phyloP scores from a whole-genome alignment of 805 yeast genomes.

The Cyberlindnera euphorbiae region DNA sequence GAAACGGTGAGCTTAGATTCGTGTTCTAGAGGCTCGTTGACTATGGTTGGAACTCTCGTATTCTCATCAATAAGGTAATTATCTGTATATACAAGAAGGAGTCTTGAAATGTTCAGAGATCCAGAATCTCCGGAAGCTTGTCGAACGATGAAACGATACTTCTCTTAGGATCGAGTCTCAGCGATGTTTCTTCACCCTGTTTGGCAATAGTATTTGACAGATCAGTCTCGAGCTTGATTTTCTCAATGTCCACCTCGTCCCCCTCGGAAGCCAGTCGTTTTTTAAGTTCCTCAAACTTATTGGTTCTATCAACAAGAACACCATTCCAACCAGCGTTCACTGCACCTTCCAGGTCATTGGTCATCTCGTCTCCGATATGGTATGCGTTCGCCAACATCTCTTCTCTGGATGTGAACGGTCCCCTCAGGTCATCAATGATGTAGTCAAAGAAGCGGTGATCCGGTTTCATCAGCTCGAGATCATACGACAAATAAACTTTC shows the following conservation, averaged over 20 bases:
- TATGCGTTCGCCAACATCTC: constrained; percentile 33
- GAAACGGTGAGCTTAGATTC: too few relatives aligned
- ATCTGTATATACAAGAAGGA: neutral
- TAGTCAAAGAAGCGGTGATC: constrained; percentile 40
- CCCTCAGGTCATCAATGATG: constrained; percentile 28
- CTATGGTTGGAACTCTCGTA: too few relatives aligned
- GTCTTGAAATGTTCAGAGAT: constrained; percentile 1
- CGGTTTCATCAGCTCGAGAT: constrained; percentile 53
- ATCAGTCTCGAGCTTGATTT: constrained; percentile 12
- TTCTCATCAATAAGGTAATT: too few relatives aligned
- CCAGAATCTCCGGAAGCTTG: constrained; percentile 7
- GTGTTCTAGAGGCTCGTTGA: too few relatives aligned
- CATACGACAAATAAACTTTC: constrained; percentile 49
- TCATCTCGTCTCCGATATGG: constrained; percentile 66
- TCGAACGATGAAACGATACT: constrained; percentile 9
- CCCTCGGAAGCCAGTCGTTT: constrained; percentile 5
- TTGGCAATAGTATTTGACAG: constrained; percentile 3
- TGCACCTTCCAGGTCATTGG: constrained; percentile 51
- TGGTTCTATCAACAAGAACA: constrained; percentile 45
- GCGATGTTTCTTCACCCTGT: neutral
- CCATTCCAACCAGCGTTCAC: constrained; percentile 58
- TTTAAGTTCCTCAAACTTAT: constrained; percentile 25
- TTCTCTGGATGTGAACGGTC: constrained; percentile 18
- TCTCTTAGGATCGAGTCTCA: constrained; percentile 12
- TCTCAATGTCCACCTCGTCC: constrained; percentile 11